Evolutionary conservation across 139 green algal genomes (phyloP).

Genomic region (Chlorella sp.): DNA sequence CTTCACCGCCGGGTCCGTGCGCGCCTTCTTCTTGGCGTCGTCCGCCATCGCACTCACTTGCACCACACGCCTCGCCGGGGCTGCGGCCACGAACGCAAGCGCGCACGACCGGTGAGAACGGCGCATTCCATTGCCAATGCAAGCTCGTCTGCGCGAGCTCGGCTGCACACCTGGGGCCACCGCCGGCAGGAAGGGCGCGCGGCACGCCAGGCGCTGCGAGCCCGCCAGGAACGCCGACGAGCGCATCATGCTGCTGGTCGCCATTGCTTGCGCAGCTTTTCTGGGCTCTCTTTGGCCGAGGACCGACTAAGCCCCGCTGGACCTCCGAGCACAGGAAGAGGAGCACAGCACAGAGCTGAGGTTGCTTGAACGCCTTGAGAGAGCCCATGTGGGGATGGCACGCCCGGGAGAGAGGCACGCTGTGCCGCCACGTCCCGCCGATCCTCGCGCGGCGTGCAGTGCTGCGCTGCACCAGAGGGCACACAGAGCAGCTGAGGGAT

Average conservation of each 20-base stretch:
- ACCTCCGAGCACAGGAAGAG: too few relatives aligned
- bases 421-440: too few relatives aligned
- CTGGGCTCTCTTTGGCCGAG: too few relatives aligned
- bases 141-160: neutral
- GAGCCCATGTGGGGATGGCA: too few relatives aligned
- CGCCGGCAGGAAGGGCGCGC: neutral
- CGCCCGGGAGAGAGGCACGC: too few relatives aligned
- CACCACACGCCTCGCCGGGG: neutral
- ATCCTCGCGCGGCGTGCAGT: too few relatives aligned
- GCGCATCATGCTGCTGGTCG: neutral
- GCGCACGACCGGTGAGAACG: neutral
- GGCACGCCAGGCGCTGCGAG: neutral
- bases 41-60: neutral
- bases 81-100: neutral
- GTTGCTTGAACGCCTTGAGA: too few relatives aligned
- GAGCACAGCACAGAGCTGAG: too few relatives aligned
- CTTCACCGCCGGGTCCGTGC: constrained; percentile 39
- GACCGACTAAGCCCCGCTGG: too few relatives aligned
- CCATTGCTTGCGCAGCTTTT: too few relatives aligned
- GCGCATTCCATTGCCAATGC: neutral
- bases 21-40: constrained; percentile 4
- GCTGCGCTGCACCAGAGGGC: too few relatives aligned
- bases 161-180: neutral
- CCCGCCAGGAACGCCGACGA: neutral
- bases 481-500: too few relatives aligned